Evolutionary conservation across 306 rosid genomes (phyloP), one percentile per base, ranked within the genome.

Genomic region (Corylus avellana): DNA sequence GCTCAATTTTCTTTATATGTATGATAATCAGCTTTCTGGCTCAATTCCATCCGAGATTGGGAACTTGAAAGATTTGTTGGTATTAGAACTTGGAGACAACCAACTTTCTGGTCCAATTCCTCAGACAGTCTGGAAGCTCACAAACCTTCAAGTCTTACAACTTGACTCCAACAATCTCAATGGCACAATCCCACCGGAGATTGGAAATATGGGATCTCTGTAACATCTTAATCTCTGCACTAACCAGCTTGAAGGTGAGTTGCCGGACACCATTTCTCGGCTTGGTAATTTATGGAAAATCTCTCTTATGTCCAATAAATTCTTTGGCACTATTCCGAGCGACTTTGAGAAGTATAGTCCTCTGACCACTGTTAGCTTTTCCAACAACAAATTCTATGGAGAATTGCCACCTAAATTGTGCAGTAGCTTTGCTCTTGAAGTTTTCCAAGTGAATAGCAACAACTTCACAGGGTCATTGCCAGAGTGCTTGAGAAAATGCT

Each of bases 351-450:
- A 80, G 84, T 29, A 63, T 46, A 89, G 82, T 78, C 91, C 85
- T 50, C 78, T 92, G 85, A 9, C 0, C 18, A 7, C 0, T 35
- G 76, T 88, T 49, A 85, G 74, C 82, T 82, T 89, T 68, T 85
- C 96, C 8, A 81, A 85, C 84, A 93, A 91, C 89, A 84, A 70
- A 51, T 91, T 93, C 82, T 77, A 85, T 2, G 94, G 96, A 81
- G 87, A 84, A 72, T 73, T 93, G 75, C 97, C 97, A 20, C 76
- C 88, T 55, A 83, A 82, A 25, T 57, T 92, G 62, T 92, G 96
- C 27, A 80, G 76, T 12, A 84, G 88, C 18, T 55, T 74, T 51
- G 25, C 25, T 2, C 81, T 91, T 74, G 10, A 5, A 25, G 0
- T 0, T 35, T 56, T 92, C 39, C 44, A 84, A 1, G 84, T 77